phyloP scores from a whole-genome alignment of 495 filamentous ascomycete species.

The Hypomontagnella monticulosa region DNA sequence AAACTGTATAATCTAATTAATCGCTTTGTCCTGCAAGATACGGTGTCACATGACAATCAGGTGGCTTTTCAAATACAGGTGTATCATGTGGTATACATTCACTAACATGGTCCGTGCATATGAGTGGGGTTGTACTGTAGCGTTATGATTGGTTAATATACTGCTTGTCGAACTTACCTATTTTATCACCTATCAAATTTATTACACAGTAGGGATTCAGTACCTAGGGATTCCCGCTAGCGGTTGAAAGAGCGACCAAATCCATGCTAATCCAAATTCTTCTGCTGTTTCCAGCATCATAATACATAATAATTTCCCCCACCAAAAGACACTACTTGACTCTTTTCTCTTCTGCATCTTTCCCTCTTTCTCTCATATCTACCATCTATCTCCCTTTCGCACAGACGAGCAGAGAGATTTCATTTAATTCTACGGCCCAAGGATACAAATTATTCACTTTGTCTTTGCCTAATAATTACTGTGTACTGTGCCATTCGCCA shows the following conservation, averaged over 20 bases:
- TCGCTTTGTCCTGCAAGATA: slow-evolving; percentile 2
- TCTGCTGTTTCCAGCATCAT: slow-evolving; percentile 47
- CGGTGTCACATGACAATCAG: slow-evolving; percentile 44
- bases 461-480: slow-evolving; percentile 18
- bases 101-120: slow-evolving; percentile 26
- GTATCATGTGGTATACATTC: too few relatives aligned
- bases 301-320: slow-evolving; percentile 41
- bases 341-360: not conserved
- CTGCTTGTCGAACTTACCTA: slow-evolving; percentile 7
- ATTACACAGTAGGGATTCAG: too few relatives aligned
- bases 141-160: slow-evolving; percentile 15
- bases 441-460: slow-evolving; percentile 4
- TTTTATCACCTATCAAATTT: too few relatives aligned
- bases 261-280: slow-evolving; percentile 42
- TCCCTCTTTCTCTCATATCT: slow-evolving; percentile 40
- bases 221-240: slow-evolving; percentile 35
- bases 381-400: slow-evolving; percentile 28
- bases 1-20: slow-evolving; percentile 10
- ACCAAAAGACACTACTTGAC: slow-evolving; percentile 41
- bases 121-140: not conserved
- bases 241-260: slow-evolving; percentile 44
- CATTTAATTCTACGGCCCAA: not conserved
- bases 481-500: slow-evolving; percentile 15
- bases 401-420: not conserved
- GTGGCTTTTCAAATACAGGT: slow-evolving; percentile 17